These are phyloP conservation scores for Guadua angustifolia DNA, from an alignment of 176 grass and related monocot species.

Conservation along the genomic window DNA sequence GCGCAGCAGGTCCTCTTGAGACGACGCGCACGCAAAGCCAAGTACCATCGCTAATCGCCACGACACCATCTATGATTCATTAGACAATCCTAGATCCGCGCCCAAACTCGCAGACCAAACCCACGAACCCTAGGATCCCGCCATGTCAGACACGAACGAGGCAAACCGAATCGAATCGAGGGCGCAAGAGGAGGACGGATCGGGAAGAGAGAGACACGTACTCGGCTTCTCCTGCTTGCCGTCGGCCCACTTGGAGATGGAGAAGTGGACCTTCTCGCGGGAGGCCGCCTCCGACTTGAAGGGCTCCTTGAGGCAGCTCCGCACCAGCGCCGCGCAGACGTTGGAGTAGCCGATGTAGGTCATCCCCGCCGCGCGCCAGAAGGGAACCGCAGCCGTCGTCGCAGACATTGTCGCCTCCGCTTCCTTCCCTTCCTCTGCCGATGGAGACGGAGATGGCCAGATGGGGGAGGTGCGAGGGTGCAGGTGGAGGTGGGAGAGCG, in stretches of 20 bases:
- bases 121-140: too few species aligned
- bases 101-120: too few species aligned
- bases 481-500: background rate
- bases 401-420: constrained; percentile 45
- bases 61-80: too few species aligned
- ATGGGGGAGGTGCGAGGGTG: background rate
- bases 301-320: constrained; percentile 91
- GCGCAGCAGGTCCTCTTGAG: too few species aligned
- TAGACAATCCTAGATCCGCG: too few species aligned
- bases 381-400: constrained; percentile 76
- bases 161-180: too few species aligned
- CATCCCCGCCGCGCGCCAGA: constrained; percentile 92
- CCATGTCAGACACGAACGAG: too few species aligned
- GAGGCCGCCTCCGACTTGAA: constrained; percentile 65
- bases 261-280: constrained; percentile 98
- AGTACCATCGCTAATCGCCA: too few species aligned
- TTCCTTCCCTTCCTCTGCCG: background rate
- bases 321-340: constrained; percentile 90
- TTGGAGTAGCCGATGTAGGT: constrained; percentile 99
- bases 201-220: constrained; percentile 31
- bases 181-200: background rate
- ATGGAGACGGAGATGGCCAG: background rate
- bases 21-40: too few species aligned
- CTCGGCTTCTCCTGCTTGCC: constrained; percentile 87
- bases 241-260: constrained; percentile 74